A percentile compares a stretch with the other conserved stretches of the same genome.
Conservation (phyloP, 108 stramenopile species). For the Seminavis robusta region DNA sequence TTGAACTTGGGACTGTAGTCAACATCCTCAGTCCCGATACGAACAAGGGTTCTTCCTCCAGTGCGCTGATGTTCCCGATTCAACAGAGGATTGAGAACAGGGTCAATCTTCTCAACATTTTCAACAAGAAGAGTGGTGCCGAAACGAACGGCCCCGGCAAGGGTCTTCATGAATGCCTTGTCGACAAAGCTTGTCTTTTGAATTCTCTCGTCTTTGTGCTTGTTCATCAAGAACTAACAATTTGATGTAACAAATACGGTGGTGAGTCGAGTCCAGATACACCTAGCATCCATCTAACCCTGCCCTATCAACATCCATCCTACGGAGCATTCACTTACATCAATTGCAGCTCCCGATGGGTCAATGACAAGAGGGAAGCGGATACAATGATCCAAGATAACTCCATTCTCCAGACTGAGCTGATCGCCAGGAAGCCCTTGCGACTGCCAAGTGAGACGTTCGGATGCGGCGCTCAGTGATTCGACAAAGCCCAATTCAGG, state of each 20-base stretch:
- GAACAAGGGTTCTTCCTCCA: conserved; percentile 91
- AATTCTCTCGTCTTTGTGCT: conserved; percentile 81
- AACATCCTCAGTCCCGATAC: conserved; percentile 96
- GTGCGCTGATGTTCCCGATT: conserved; percentile 93
- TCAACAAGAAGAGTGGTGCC: conserved; percentile 95
- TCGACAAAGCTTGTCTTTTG: conserved; percentile 95
- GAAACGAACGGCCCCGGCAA: conserved; percentile 96
- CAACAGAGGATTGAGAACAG: conserved; percentile 95
- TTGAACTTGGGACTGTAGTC: conserved; percentile 96
- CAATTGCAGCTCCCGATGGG: conserved; percentile 95
- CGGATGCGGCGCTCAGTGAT: conserved; percentile 84
- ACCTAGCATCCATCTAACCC: too few species aligned
- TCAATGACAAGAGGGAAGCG: conserved; percentile 98
- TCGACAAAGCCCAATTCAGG: conserved; percentile 85
- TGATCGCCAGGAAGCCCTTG: conserved; percentile 91
- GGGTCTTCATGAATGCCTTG: conserved; percentile 95
- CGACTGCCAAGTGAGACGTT: conserved; percentile 87
- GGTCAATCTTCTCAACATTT: conserved; percentile 94
- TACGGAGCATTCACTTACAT: too few species aligned
- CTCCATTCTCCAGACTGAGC: conserved; percentile 94
- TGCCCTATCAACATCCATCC: too few species aligned
- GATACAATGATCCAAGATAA: conserved; percentile 85
- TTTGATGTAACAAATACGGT: too few species aligned
- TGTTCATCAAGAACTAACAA: conserved; percentile 88
- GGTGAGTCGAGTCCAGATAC: too few species aligned